Base-by-base conservation (phyloP, 2,329 filamentous ascomycete species). In the Alternaria brassicae region DNA sequence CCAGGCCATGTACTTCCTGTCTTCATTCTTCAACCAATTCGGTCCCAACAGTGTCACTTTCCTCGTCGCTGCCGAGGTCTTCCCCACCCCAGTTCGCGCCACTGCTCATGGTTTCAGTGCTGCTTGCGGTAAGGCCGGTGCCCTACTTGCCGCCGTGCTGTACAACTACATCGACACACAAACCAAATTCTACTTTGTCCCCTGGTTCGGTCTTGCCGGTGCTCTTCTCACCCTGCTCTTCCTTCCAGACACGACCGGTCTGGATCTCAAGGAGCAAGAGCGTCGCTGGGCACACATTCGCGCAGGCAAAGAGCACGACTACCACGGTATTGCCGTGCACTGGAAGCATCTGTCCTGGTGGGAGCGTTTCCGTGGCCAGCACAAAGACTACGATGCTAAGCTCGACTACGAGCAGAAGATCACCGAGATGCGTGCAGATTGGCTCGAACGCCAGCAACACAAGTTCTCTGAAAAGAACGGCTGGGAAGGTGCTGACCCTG, bases 11-110 rank as follows among this genome's bases (percentile, higher is more conserved):
- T 97, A 97, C 85, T 97, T 97, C 82, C 79, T 98, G 69, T 96
- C 92, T 7, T 96, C 92, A 23, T 98, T 98, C 84, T 98, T 98
- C 89, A 97, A 97, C 85, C 94, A 98, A 78, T 98, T 98, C 74
- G 94, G 94, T 12, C 94, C 94, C 79, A 98, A 98, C 85, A 90
- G 88, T 45, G 93, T 97, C 72, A 97, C 93, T 63, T 98, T 98
- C 90, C 87, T 98, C 68, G 91, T 96, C 34, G 94, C 94, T 41
- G 94, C 92, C 41, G 94, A 98, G 78, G 92, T 97, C n/a, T 98
- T 92, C 85, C 94, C 94, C 9, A 97, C 93, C 0, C 91, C 93
- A 9, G 89, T 98, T 69, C 93, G 94, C 72, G 94, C 94, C 67
- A 93, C 92, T 17, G 94, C 94, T 51, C 94, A 98, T 83, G 94